These are phyloP conservation scores for Tricholoma sp. DNA, from an alignment of 768 basidiomycete species.

Conservation along the genomic window DNA sequence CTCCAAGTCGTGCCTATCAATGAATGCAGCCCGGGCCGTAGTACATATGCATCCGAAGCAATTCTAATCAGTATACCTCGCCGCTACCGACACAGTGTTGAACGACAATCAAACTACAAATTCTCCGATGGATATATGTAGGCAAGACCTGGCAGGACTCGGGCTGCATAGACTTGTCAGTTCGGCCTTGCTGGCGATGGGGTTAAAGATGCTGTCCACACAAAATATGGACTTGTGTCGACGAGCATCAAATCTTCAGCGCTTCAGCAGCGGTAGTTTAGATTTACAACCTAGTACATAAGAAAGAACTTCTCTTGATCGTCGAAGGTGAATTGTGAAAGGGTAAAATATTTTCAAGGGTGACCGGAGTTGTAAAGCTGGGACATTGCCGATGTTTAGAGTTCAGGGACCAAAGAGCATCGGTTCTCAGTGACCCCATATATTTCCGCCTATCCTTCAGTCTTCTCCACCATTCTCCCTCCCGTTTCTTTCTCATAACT, in stretches of 20 bases:
- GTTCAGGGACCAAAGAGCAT: slow-evolving; percentile 42
- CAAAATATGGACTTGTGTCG: no score
- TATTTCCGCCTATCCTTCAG: slow-evolving; percentile 33
- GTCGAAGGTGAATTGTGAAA: slow-evolving; percentile 12
- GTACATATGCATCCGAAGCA: neutral
- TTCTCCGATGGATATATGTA: no score
- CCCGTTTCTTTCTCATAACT: slow-evolving; percentile 29
- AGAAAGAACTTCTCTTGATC: no score
- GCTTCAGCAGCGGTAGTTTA: no score
- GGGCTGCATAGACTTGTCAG: no score
- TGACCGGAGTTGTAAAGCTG: slow-evolving; percentile 46
- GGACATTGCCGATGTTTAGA: slow-evolving; percentile 44
- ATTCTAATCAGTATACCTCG: neutral
- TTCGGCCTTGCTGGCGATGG: no score
- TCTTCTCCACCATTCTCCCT: slow-evolving; percentile 28
- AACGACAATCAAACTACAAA: no score
- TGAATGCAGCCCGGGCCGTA: neutral
- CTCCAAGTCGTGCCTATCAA: neutral
- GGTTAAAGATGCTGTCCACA: no score
- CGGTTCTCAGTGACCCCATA: slow-evolving; percentile 39
- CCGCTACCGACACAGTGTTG: neutral
- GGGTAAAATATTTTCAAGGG: slow-evolving; percentile 28
- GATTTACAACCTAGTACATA: no score
- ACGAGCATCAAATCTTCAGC: no score
- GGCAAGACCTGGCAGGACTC: no score